Base-by-base conservation (phyloP, 805 yeast genomes). In the Saturnispora sekii region DNA sequence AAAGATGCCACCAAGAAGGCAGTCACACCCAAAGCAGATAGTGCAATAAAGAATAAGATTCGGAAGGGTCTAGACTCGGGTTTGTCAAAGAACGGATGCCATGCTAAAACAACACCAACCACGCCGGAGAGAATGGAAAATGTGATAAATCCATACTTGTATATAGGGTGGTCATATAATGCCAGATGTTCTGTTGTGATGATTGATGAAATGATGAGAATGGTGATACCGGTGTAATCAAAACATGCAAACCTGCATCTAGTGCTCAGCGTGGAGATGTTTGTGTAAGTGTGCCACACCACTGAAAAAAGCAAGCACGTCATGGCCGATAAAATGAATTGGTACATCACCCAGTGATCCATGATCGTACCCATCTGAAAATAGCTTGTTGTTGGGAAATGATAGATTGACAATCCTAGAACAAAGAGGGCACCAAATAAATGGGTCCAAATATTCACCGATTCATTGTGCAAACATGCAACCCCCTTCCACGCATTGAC, bases 391-490 rank as follows among this genome's bases (percentile, higher is more conserved):
- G 60, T 52, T 10, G 97, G 96, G 54, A 74, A 82, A 50, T 81
- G 84, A 52, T 64, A 66, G 11, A 77, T 37, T 10, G 77, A 70
- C 15, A 89, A 54, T 51, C 78, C 81, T 1, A 72, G 42, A 59
- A 89, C 64, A 28, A 76, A 55, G 2, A 76, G 29, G 2, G 83
- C 74, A 11, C 97, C 97, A 2, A 77, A 32, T 11, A 86, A 56
- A 65, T 90, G 98, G 0, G 96, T 75, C 97, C 98, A 90, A 45
- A 90, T 88, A 63, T 93, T 93, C 58, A 84, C 74, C 0, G 95
- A 75, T 62, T 90, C 98, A 60, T 90, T 90, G 64, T 93, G 97
- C 60, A 72, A 51, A 40, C 68, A 60, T 57, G 77, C 72, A 14
- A 88, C 66, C 40, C 89, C 76, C 48, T 68, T 62, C 29, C 82